Conservation (phyloP, 345 rosid genomes). For the Arabidopsis suecica region DNA sequence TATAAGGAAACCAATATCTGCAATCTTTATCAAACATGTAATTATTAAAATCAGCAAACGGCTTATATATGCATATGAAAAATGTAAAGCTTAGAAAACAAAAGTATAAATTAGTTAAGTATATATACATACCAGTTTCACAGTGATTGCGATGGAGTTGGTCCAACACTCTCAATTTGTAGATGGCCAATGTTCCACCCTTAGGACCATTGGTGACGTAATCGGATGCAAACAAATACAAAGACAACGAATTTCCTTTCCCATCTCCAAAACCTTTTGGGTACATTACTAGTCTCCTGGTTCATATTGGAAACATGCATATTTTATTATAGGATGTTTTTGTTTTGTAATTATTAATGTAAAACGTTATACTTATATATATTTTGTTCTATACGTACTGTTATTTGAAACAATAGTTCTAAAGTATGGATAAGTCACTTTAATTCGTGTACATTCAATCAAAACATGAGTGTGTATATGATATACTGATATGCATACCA, state of each 20-base stretch:
- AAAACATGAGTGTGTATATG: no score
- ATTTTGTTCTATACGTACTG: no score
- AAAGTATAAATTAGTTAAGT: neutral
- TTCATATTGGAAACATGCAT: neutral
- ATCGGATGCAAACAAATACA: neutral
- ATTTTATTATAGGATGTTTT: neutral
- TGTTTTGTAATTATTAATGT: neutral
- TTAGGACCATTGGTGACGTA: neutral
- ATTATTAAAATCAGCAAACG: slow-evolving; percentile 1
- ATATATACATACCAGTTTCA: neutral
- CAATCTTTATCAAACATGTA: neutral
- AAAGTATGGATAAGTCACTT: no score
- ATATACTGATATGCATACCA: slow-evolving; percentile 20
- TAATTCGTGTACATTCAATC: no score
- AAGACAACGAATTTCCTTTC: slow-evolving; percentile 19
- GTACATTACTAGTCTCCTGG: slow-evolving; percentile 24
- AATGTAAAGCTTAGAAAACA: neutral
- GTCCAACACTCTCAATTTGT: slow-evolving; percentile 22
- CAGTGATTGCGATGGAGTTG: slow-evolving; percentile 25
- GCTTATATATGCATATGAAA: neutral
- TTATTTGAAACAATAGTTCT: no score
- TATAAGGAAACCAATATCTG: fast-evolving
- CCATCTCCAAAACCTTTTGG: neutral
- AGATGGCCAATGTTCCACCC: slow-evolving; percentile 13
- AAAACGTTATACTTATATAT: neutral